These are phyloP conservation scores for Penicillium paneum DNA, from an alignment of 2,329 filamentous ascomycete species.

Conservation along the genomic window DNA sequence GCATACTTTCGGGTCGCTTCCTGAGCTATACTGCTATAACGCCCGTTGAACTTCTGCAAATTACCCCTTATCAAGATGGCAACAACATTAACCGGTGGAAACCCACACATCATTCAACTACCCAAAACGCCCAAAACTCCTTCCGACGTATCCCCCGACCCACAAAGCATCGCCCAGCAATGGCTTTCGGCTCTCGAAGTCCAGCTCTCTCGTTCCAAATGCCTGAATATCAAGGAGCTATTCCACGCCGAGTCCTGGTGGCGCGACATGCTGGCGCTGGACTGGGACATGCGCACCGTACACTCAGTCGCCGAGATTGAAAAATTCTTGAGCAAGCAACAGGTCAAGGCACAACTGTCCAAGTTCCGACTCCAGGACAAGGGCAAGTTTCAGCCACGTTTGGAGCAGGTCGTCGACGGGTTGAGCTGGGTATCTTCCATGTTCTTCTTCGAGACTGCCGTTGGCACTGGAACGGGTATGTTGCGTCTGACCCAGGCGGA, in stretches of 20 bases:
- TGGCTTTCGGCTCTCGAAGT: constrained; percentile 31
- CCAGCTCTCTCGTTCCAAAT: constrained; percentile 19
- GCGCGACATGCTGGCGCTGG: constrained; percentile 41
- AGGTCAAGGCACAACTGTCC: constrained; percentile 27
- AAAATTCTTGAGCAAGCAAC: constrained; percentile 29
- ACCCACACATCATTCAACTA: constrained; percentile 32
- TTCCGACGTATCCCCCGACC: constrained; percentile 16
- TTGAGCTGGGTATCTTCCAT: constrained; percentile 39
- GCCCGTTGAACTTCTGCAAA: background rate
- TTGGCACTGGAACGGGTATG: constrained; percentile 38
- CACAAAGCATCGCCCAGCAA: constrained; percentile 30
- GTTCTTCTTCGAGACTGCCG: constrained; percentile 40
- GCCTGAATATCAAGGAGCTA: constrained; percentile 20
- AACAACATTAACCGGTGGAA: constrained; percentile 23
- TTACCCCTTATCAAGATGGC: constrained; percentile 11
- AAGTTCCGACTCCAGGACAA: constrained; percentile 32
- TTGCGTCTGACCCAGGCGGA: constrained; percentile 34
- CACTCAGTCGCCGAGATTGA: constrained; percentile 31
- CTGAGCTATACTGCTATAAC: background rate
- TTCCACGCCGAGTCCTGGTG: constrained; percentile 43
- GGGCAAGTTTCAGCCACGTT: constrained; percentile 31
- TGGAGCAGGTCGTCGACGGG: constrained; percentile 29
- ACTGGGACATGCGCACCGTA: constrained; percentile 41
- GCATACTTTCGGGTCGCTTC: background rate
- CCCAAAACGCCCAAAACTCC: constrained; percentile 29